Base-by-base conservation (phyloP, 495 filamentous ascomycete genomes). In the Penicillium chermesinum region DNA sequence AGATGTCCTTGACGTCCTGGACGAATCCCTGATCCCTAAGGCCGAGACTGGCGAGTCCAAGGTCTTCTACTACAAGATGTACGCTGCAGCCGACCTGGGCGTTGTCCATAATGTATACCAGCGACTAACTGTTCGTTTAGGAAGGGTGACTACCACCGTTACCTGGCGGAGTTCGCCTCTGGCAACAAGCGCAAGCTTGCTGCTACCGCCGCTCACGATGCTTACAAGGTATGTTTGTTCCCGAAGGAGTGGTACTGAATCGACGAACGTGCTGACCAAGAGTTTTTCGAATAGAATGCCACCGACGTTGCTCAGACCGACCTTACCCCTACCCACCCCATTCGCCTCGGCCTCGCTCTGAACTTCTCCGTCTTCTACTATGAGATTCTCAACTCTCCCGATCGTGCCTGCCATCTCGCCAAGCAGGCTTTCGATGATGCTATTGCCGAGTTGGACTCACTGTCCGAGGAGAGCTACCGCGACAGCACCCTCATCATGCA, bases 61-160 rank as follows among this genome's bases (percentile, higher is more conserved):
- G 82, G 93, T 99, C 61, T 99, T 99, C 72, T 99, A 99, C 78
- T 95, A 96, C 86, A 99, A 99, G 86, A 99, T 99, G 93, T 97
- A 73, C 48, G 2, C 35, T 16, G 5, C 16, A 34, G 3, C 25
- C 13, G 2, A 12, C 8, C 13, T 7, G 16, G 10, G 8, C 10
- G 21, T 33, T n/a, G n/a, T n/a, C n/a, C n/a, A n/a, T n/a, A n/a
- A 16, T 17, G 35, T 16, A 34, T 33, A 7, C 14, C 13, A 25
- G 36, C 50, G 22, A 44, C 48, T 57, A 38, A 58, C 44, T 20
- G 2, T 35, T 27, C 36, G 21, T 54, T 63, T 59, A 98, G 93
- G 93, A 98, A 97, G 87, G 93, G 93, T 74, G 93, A 98, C 66
- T 98, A 98, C 77, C 91, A 98, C 80, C 94, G 93, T 67, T 98